Base-by-base conservation (phyloP, 345 rosid genomes). In the Citropsis articulata region DNA sequence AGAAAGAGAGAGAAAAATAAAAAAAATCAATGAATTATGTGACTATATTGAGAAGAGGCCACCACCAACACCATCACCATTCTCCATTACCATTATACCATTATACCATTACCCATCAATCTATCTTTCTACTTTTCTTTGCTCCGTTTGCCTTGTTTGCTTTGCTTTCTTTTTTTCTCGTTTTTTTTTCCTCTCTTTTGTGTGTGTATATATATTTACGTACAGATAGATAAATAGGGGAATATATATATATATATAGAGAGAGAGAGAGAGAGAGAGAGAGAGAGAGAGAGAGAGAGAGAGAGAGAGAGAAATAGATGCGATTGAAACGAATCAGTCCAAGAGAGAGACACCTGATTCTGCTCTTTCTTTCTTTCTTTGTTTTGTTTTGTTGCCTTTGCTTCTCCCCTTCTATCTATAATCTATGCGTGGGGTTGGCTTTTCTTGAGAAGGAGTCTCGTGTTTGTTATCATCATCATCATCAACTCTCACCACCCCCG, bases 291-390 rank as follows among this genome's bases (percentile, higher is more conserved):
- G n/a, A n/a, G n/a, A n/a, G n/a, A n/a, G n/a, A 35, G 19, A 33
- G 27, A 60, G 80, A 72, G 63, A 72, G 50, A 68, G 63, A 56
- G 64, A 56, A 9, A 30, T 48, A 68, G 81, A 77, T 84, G 82
- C 75, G 79, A 81, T 70, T 65, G 83, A 56, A 73, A 73, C 56
- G 87, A 84, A 84, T 79, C 75, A 73, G 84, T 81, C 84, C 84
- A 80, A 82, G 87, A 81, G 83, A 82, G 87, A 77, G 83, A 82
- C 80, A 35, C 71, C 81, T 77, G 76, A 71, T 76, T 81, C 75
- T 78, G 80, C 80, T 81, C 77, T 66, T 76, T 71, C 77, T 65
- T 72, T 79, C 18, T 72, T 71, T 70, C 7, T 53, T 42, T 10
- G 48, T 42, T 42, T 42, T 13, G 56, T 21, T 60, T 53, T 69